phyloP scores from a whole-genome alignment of 257 asterid genomes.

The Rhazya stricta region DNA sequence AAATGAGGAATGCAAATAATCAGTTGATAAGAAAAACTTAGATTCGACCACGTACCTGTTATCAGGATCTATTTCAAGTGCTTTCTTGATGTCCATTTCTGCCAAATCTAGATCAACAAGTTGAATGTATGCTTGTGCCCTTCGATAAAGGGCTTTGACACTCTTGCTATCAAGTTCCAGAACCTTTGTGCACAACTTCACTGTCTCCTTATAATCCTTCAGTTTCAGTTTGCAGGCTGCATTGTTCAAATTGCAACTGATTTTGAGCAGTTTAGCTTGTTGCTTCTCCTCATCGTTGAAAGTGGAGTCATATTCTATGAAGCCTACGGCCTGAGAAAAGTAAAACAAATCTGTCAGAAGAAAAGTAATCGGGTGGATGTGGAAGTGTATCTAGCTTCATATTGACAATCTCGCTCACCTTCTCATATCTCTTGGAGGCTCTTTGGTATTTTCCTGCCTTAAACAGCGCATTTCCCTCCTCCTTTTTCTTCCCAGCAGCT shows the following conservation, averaged over 20 bases:
- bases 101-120: constrained; percentile 54
- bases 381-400: neutral
- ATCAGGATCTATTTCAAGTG: constrained; percentile 62
- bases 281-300: constrained; percentile 54
- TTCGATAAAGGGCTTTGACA: constrained; percentile 58
- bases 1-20: too few species aligned
- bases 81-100: constrained; percentile 51
- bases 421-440: constrained; percentile 59
- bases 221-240: constrained; percentile 67
- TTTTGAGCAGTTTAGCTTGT: constrained; percentile 35
- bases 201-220: constrained; percentile 52
- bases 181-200: constrained; percentile 43
- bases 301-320: constrained; percentile 40
- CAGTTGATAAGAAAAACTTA: too few species aligned
- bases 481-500: constrained; percentile 53
- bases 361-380: neutral
- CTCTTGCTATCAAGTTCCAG: constrained; percentile 41
- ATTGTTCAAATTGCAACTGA: constrained; percentile 42
- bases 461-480: constrained; percentile 51
- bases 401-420: constrained; percentile 16
- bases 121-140: constrained; percentile 57
- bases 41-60: constrained; percentile 32
- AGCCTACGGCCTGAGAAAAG: constrained; percentile 36
- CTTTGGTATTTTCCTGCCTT: constrained; percentile 45
- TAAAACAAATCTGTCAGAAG: constrained; percentile 2